A percentile compares a stretch with the other conserved stretches of the same genome.
Evolutionary conservation across 305 asterid species (phyloP).

Genomic region (Rubia tinctorum): DNA sequence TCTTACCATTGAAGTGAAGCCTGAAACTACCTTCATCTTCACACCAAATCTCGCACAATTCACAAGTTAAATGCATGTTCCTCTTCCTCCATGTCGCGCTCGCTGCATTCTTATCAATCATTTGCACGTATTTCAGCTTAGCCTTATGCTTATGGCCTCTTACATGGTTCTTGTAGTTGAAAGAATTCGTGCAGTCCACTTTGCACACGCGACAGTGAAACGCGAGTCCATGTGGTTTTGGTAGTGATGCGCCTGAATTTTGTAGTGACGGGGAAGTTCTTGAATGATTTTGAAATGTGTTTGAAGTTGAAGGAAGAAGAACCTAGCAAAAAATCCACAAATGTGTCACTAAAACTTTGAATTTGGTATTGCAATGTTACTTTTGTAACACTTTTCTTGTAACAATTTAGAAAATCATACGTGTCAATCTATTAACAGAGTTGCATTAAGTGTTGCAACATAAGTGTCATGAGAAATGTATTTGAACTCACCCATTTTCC

Average conservation of each 20-base stretch:
- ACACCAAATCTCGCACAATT: background rate
- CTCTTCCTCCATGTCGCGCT: background rate
- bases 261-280: background rate
- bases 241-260: background rate
- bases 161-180: constrained; percentile 32
- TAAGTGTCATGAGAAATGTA: too few species aligned
- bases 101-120: background rate
- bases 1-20: background rate
- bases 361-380: background rate
- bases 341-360: background rate
- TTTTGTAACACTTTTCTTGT: too few species aligned
- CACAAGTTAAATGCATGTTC: background rate
- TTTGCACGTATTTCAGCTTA: constrained; percentile 25
- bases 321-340: background rate
- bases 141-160: constrained; percentile 47
- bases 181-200: constrained; percentile 31
- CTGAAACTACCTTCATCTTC: background rate
- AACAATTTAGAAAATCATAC: too few species aligned
- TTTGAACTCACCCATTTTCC: background rate
- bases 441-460: background rate
- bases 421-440: too few species aligned
- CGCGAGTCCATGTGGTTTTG: background rate
- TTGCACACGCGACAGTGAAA: constrained; percentile 36
- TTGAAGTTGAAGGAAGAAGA: background rate
- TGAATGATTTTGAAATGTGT: background rate